Conservation (phyloP, 352 stramenopile species). For the Globisporangium lucens region DNA sequence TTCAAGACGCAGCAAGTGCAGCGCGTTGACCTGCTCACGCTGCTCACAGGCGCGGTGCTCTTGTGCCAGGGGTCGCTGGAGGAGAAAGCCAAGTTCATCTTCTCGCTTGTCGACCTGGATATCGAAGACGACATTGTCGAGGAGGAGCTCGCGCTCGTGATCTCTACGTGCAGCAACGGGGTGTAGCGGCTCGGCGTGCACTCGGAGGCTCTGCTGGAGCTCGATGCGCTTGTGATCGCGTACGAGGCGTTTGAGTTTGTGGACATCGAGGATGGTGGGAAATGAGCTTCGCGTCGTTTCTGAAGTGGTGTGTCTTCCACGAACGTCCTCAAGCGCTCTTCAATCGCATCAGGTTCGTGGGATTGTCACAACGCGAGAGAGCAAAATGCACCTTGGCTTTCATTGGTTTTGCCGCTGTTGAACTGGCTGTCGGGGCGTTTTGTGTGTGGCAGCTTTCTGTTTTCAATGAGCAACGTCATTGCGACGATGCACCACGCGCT, state of each 20-base stretch:
- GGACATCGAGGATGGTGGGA: constrained; percentile 52
- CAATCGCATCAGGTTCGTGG: constrained; percentile 38
- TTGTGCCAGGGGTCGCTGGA: constrained; percentile 48
- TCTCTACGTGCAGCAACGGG: constrained; percentile 49
- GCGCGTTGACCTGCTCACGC: constrained; percentile 56
- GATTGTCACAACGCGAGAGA: not conserved
- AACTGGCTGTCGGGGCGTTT: not conserved
- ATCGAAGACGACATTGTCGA: constrained; percentile 74
- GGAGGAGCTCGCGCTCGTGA: constrained; percentile 60
- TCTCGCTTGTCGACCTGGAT: constrained; percentile 68
- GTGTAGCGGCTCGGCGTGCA: constrained; percentile 35
- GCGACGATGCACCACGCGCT: constrained; percentile 31
- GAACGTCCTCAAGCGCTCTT: constrained; percentile 54
- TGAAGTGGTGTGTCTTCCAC: constrained; percentile 69
- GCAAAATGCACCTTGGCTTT: not conserved
- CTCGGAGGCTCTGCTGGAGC: constrained; percentile 24
- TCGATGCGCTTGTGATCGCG: constrained; percentile 53
- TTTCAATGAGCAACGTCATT: constrained; percentile 36
- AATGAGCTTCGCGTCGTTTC: constrained; percentile 63
- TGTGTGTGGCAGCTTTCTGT: constrained; percentile 32
- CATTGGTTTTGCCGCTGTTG: not conserved
- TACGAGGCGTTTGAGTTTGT: constrained; percentile 70
- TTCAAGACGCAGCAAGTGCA: constrained; percentile 22
- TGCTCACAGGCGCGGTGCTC: constrained; percentile 41
- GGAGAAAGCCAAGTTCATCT: constrained; percentile 56